Evolutionary conservation across 306 rosid genomes (phyloP).

Genomic region (Begonia loranthoides): DNA sequence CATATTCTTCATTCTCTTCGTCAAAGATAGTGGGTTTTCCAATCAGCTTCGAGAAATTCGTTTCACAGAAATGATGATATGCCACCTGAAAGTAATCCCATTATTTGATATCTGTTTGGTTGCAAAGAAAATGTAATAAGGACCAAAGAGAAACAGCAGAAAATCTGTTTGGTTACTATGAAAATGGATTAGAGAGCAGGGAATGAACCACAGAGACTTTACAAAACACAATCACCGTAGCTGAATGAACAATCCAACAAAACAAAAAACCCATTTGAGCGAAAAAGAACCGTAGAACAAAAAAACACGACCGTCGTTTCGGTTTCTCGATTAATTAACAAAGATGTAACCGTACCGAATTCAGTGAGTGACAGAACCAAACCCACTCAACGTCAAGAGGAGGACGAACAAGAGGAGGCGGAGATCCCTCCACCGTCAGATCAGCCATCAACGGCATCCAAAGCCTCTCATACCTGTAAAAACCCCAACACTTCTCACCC

Average conservation of each 20-base stretch:
- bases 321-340: no score
- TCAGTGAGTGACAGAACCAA: slow-evolving; percentile 88
- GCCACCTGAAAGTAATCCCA: slow-evolving; percentile 21
- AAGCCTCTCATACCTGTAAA: slow-evolving; percentile 51
- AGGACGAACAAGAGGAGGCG: slow-evolving; percentile 55
- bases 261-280: no score
- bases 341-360: slow-evolving; percentile 23
- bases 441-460: slow-evolving; percentile 97
- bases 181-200: background rate
- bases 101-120: slow-evolving; percentile 3
- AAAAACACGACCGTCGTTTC: no score
- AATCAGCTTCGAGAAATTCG: slow-evolving; percentile 46
- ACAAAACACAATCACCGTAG: background rate
- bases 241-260: no score
- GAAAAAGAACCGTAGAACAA: no score
- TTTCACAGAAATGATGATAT: slow-evolving; percentile 59
- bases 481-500: background rate
- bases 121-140: slow-evolving; percentile 1
- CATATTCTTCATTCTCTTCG: slow-evolving; percentile 85
- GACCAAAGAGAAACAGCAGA: background rate
- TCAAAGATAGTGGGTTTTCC: slow-evolving; percentile 56
- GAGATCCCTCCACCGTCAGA: slow-evolving; percentile 27
- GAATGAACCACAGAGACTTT: background rate
- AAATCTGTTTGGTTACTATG: background rate
- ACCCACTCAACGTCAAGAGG: slow-evolving; percentile 83